These are phyloP conservation scores for Paracorniculantispora psalliotae DNA, from an alignment of 2,329 filamentous ascomycete species.

Conservation along the genomic window DNA sequence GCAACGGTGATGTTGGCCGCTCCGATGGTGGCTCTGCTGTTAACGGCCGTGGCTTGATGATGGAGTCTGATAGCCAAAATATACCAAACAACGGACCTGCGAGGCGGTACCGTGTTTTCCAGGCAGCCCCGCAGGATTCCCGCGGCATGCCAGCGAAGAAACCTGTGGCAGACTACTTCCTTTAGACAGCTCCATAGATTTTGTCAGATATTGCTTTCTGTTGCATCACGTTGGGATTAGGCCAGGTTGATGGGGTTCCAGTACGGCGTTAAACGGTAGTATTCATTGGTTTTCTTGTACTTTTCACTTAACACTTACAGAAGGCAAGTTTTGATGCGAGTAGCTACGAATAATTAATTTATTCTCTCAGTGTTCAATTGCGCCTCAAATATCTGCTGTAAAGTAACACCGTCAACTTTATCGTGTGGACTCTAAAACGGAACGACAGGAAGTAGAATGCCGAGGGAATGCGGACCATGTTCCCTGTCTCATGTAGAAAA, in stretches of 20 bases:
- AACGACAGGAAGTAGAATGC: too few relatives aligned
- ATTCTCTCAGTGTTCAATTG: too few relatives aligned
- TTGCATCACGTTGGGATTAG: not conserved
- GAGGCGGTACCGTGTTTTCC: constrained; percentile 88
- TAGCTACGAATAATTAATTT: too few relatives aligned
- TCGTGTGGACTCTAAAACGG: too few relatives aligned
- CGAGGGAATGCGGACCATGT: too few relatives aligned
- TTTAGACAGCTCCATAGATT: constrained; percentile 40
- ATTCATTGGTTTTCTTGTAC: not conserved
- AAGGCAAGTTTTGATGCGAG: not conserved
- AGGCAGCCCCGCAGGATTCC: constrained; percentile 92
- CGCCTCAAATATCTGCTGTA: too few relatives aligned
- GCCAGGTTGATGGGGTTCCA: not conserved
- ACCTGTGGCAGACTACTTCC: constrained; percentile 93
- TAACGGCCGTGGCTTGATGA: constrained; percentile 39
- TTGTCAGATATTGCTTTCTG: not conserved
- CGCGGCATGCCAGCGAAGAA: constrained; percentile 99
- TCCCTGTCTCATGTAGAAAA: too few relatives aligned
- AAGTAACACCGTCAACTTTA: too few relatives aligned
- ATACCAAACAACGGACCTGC: constrained; percentile 63
- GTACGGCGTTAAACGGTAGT: constrained; percentile 1
- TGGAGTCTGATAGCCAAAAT: constrained; percentile 36
- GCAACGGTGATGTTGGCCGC: constrained; percentile 63
- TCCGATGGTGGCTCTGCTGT: constrained; percentile 37
- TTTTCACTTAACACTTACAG: not conserved